phyloP scores from a whole-genome alignment of 2,329 filamentous ascomycete genomes.

The Cladosporium velox region DNA sequence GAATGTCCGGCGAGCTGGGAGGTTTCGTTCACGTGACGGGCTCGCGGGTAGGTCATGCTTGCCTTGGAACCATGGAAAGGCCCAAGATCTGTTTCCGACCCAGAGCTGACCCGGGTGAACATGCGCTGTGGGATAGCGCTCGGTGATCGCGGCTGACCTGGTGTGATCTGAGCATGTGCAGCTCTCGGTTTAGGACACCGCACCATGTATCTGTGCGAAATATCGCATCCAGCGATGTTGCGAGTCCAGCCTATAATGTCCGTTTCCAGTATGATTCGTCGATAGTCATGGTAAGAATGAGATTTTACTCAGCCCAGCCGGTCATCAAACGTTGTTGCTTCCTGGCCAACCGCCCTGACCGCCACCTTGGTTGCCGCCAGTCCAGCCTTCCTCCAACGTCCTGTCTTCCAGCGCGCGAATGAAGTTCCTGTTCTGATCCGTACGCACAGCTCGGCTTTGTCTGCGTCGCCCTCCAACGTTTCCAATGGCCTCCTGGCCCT shows the following conservation, averaged over 20 bases:
- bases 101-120: background rate
- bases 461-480: slow-evolving; percentile 74
- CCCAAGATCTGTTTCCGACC: background rate
- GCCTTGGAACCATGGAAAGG: background rate
- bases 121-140: background rate
- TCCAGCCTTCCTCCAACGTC: slow-evolving; percentile 83
- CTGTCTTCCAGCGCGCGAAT: slow-evolving; percentile 93
- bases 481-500: slow-evolving; percentile 71
- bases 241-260: background rate
- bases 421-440: slow-evolving; percentile 72
- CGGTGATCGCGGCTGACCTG: background rate
- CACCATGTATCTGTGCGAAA: background rate
- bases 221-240: background rate
- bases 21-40: background rate
- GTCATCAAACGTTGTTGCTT: slow-evolving; percentile 21
- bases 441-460: slow-evolving; percentile 52
- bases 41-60: background rate
- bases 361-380: slow-evolving; percentile 24
- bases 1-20: background rate
- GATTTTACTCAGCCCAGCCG: background rate
- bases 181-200: background rate
- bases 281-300: slow-evolving; percentile 17
- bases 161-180: background rate
- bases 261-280: slow-evolving; percentile 3
- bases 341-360: slow-evolving; percentile 26